Base-by-base conservation (phyloP, 495 filamentous ascomycete species). In the Hypoxylon trugodes region DNA sequence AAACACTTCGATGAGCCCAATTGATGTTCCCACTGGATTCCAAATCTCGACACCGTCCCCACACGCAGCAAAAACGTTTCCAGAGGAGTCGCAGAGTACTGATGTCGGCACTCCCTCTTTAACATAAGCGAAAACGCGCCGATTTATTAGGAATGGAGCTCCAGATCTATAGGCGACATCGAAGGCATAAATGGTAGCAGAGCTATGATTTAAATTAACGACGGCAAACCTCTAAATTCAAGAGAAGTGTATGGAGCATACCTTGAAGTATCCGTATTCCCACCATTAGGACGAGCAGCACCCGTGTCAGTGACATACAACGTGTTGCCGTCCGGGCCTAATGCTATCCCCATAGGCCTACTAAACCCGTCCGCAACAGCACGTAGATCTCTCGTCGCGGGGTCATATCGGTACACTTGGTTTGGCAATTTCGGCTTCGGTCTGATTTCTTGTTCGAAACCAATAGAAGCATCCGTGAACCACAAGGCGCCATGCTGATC, bases 1-100 rank as follows among this genome's bases (percentile, higher is more conserved):
- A 12, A 66, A 73, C 9, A 77, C 60, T 22, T 68, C 69, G 21
- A 77, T 69, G 0, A 75, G 54, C 1, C 81, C 81, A 0, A 83
- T 53, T 1, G 80, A 68, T 6, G 71, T 64, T 21, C 79, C 81
- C 0, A 75, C 79, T 0, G 73, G 66, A 15, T 65, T 77, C 75
- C 77, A 85, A 4, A 83, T 72, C 58, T 81, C 74, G 8, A 83
- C 71, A 7, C 82, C 81, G 49, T 80, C 81, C 0, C 69, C 77
- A 41, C 79, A 82, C 0, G 77, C 79, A 61, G 76, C 76, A 30
- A 78, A 82, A 0, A 84, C 79, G 50, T 81, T 81, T 0, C 78
- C 79, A 0, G 56, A 33, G 3, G 62, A 40, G 40, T 83, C 79
- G 30, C 77, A 81, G 41, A 72, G 72, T 42, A 85, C 75, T 3